Base-by-base conservation (phyloP, 2,329 filamentous ascomycete genomes). In the Colletotrichum sublineola region DNA sequence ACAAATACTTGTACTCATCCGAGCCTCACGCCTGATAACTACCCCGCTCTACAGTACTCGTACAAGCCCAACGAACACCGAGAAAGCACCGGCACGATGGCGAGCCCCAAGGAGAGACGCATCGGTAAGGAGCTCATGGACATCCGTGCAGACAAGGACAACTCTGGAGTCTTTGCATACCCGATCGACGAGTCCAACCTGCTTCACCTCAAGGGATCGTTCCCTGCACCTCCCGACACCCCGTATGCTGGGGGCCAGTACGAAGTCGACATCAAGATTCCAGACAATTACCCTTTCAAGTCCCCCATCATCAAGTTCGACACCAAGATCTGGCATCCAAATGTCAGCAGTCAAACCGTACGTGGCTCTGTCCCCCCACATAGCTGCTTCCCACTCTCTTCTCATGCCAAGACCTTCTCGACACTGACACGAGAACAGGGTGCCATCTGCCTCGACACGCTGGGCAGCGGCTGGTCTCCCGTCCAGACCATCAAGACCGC, bases 291-390 rank as follows among this genome's bases (percentile, higher is more conserved):
- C 79, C 96, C 96, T 0, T 99, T 99, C 85, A 93, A 95, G 77
- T 94, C 96, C 5, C 96, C 96, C 5, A 82, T 90, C 71, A 98
- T 99, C 93, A 92, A 90, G 77, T 98, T 98, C 79, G 89, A 92
- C 75, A 99, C 96, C 75, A 95, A 92, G 82, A 92, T 98, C 77
- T 99, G 95, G 95, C 96, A 99, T 81, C 96, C 96, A 44, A 99
- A 99, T 80, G 90, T 99, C 84, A 97, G 94, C 87, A 96, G 93
- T 78, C 93, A 96, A 80, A 98, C 95, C 52, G 95, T 97, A 84
- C 79, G 91, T 86, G 24, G 11, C 24, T 31, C 50, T 57, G 29
- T 40, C 33, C 48, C 15, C 7, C 8, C 24, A 11, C 38, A 12
- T 6, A 20, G 42, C 42, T 44, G 42, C 42, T 20, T 2, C 18